A percentile compares a stretch with the other conserved stretches of the same genome.
These are phyloP conservation scores for Paecilomyces dactylethromorphus DNA, from an alignment of 2,329 filamentous ascomycete species.

Conservation along the genomic window DNA sequence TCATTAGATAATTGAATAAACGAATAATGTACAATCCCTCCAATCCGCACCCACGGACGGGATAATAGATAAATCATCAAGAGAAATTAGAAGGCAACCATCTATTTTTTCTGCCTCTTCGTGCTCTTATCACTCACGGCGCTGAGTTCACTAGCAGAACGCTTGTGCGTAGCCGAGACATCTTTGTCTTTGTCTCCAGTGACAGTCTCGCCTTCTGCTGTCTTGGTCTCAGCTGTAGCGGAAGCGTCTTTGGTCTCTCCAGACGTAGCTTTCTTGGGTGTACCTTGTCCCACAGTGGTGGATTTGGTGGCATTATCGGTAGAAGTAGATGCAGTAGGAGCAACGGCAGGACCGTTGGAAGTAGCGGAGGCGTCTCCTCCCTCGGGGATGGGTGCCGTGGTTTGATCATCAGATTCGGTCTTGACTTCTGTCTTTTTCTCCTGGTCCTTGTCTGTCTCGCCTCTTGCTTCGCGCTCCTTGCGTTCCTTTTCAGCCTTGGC, in stretches of 20 bases:
- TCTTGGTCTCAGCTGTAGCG: background rate
- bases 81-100: background rate
- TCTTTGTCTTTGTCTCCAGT: constrained; percentile 10
- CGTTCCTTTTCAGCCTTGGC: constrained; percentile 33
- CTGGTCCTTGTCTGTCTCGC: constrained; percentile 9
- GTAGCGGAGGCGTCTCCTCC: background rate
- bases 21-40: background rate
- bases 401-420: constrained; percentile 26
- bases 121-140: constrained; percentile 55
- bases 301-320: background rate
- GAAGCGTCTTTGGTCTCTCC: background rate
- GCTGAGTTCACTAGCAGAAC: constrained; percentile 77
- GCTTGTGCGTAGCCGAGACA: constrained; percentile 51
- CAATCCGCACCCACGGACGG: background rate
- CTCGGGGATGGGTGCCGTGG: constrained; percentile 1
- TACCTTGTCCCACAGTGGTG: background rate
- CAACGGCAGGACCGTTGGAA: background rate
- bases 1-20: background rate
- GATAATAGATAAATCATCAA: background rate
- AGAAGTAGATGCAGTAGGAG: background rate
- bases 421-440: constrained; percentile 26
- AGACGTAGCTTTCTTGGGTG: background rate
- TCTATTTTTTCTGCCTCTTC: constrained; percentile 44
- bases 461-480: constrained; percentile 20
- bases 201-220: background rate